A percentile compares a stretch with the other conserved stretches of the same genome.
Conservation (phyloP, 805 yeast genomes). For the Blastobotrys mokoenaii region DNA sequence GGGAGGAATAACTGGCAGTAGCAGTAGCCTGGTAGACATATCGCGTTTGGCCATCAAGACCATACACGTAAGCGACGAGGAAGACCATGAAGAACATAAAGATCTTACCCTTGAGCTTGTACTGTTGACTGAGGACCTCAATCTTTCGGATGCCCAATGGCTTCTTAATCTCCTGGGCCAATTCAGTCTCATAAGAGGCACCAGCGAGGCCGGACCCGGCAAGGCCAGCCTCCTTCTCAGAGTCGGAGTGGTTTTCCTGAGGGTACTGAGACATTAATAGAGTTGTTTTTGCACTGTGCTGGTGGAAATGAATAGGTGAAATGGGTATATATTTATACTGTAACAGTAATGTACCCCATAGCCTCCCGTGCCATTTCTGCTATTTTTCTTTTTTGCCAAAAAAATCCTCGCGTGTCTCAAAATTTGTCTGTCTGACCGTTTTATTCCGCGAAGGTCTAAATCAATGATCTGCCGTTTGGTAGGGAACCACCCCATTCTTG, state of each 20-base stretch:
- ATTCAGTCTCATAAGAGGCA: too few species aligned
- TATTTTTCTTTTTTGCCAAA: too few species aligned
- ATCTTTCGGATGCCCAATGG: constrained; percentile 45
- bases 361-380: too few species aligned
- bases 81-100: constrained; percentile 43
- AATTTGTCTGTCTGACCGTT: too few species aligned
- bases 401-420: too few species aligned
- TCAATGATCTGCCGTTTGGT: too few species aligned
- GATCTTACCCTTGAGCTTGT: constrained; percentile 32
- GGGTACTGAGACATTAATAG: not conserved
- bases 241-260: not conserved
- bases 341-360: too few species aligned
- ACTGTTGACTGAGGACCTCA: constrained; percentile 47
- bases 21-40: constrained; percentile 43
- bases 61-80: constrained; percentile 49
- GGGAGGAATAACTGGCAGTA: constrained; percentile 43
- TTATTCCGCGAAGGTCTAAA: too few species aligned
- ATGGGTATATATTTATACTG: too few species aligned
- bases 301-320: too few species aligned
- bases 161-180: constrained; percentile 7
- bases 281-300: too few species aligned
- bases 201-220: not conserved
- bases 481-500: too few species aligned
- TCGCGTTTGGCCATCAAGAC: constrained; percentile 52
- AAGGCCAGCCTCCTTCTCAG: not conserved